Evolutionary conservation across 2,329 filamentous ascomycete genomes (phyloP).

Genomic region (Cladorrhinum sp.): DNA sequence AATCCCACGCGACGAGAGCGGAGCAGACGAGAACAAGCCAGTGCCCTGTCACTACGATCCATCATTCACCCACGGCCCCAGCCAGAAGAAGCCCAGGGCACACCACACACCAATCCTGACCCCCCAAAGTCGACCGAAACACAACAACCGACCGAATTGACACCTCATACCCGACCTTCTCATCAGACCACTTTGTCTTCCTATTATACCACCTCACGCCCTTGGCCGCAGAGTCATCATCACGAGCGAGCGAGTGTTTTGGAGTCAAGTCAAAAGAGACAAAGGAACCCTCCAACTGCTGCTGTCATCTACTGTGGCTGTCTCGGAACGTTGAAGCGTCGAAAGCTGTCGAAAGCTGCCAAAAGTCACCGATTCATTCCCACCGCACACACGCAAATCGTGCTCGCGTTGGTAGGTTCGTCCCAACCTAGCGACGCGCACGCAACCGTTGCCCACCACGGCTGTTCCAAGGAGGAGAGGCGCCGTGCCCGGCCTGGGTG

Average conservation of each 20-base stretch:
- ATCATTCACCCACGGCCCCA: neutral
- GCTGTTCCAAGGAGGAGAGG: slow-evolving; percentile 13
- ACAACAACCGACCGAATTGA: neutral
- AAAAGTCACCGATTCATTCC: too few species aligned
- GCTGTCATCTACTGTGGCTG: too few species aligned
- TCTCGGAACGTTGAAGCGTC: neutral
- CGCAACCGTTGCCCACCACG: slow-evolving; percentile 24
- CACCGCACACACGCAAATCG: slow-evolving; percentile 1
- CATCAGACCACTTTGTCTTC: neutral
- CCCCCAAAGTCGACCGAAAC: neutral
- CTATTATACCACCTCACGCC: neutral
- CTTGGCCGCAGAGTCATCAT: neutral
- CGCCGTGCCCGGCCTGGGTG: slow-evolving; percentile 18
- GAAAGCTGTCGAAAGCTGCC: neutral
- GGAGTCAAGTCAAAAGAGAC: neutral
- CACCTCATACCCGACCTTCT: neutral
- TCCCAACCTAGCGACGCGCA: slow-evolving; percentile 26
- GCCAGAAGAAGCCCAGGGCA: neutral
- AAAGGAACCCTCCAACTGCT: too few species aligned
- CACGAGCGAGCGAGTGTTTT: neutral
- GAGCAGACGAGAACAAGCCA: slow-evolving; percentile 7
- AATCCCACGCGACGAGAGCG: slow-evolving; percentile 18
- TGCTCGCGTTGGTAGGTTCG: slow-evolving; percentile 24
- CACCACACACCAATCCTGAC: slow-evolving; percentile 5
- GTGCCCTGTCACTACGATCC: neutral